Percentiles rank a stretch among this genome's conserved stretches.
phyloP scores from a whole-genome alignment of 371 early-diverging fungal genomes.

The Phascolomyces articulosus region DNA sequence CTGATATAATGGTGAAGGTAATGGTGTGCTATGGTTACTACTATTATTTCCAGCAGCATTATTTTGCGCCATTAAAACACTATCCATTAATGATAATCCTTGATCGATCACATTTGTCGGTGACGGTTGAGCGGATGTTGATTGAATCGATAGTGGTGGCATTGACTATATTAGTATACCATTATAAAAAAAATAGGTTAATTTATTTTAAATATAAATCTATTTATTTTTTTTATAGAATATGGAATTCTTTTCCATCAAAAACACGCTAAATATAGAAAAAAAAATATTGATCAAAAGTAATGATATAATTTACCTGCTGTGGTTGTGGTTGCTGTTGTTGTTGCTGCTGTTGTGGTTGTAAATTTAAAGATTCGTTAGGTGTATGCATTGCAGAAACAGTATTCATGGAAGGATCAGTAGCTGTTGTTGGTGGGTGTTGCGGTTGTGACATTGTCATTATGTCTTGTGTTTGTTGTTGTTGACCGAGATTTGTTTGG shows the following conservation, averaged over 20 bases:
- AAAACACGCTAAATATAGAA: too few species aligned
- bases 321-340: neutral
- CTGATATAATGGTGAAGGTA: constrained; percentile 2
- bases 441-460: neutral
- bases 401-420: neutral
- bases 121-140: neutral
- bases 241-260: too few species aligned
- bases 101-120: neutral
- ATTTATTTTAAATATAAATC: too few species aligned
- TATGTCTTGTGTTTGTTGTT: too few species aligned
- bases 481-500: too few species aligned
- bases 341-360: neutral
- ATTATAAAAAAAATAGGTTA: too few species aligned
- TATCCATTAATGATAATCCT: constrained; percentile 2
- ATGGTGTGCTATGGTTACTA: neutral
- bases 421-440: neutral
- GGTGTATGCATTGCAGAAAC: neutral
- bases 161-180: neutral
- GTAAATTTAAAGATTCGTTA: neutral
- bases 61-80: neutral
- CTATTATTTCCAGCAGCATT: too few species aligned
- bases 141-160: neutral
- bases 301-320: neutral
- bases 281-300: too few species aligned
- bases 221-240: too few species aligned